Base-by-base conservation (phyloP, 257 asterid species). In the Solanum etuberosum region DNA sequence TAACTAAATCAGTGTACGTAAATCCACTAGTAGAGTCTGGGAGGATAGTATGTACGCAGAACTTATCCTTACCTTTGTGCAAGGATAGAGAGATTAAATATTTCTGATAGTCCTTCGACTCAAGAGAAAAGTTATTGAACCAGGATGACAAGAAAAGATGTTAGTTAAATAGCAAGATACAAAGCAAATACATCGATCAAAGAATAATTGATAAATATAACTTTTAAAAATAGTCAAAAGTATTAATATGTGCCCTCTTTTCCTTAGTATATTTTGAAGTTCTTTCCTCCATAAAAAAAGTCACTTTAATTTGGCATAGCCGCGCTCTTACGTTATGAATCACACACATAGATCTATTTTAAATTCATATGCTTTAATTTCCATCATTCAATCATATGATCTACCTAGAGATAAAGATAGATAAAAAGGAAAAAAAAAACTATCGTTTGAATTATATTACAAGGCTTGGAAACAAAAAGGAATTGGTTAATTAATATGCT, bases 291-390 rank as follows among this genome's bases (percentile, higher is more conserved):
- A 14, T 15, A 6, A 46, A 46, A 78, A 80, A 14, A 20, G 43
- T 48, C 42, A 80, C 85, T 80, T 80, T 80, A 80, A 46, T 80
- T 80, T 80, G 85, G 85, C 85, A 80, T 80, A 27, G 67, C 84
- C 84, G 84, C 84, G 84, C 85, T 15, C 85, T 80, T 80, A 80
- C 85, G 85, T 80, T 80, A 46, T 80, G 85, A 80, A 46, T 80
- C 85, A 46, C 65, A 80, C 5, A 46, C 29, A 15, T 27, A 34
- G 6, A 43, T 46, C 59, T 46, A 13, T 70, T 31, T 65, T 42
- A 78, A 25, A 46, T 46, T 25, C 51, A 15, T 10, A 25, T 77
- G 37, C 83, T 40, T 54, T 54, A 54, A 54, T 54, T 77, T 77
- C 34, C 11, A 25, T 42, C 83, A 38, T 77, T 20, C 32, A 38